Base-by-base conservation (phyloP, 1,284 basidiomycete genomes). In the Cryptococcus sp. region DNA sequence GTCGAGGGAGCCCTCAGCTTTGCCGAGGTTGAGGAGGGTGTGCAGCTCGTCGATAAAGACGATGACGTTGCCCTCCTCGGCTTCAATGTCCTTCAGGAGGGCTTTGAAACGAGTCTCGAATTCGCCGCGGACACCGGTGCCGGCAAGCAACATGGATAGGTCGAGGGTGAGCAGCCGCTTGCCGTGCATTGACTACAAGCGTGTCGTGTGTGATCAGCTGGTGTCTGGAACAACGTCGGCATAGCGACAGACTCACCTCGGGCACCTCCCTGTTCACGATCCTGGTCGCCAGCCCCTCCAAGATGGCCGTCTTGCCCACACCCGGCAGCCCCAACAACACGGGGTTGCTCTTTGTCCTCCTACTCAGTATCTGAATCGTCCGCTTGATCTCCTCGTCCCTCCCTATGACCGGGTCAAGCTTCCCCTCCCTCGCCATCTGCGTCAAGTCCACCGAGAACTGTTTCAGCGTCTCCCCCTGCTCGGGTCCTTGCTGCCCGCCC, bases 51-150 rank as follows among this genome's bases (percentile, higher is more conserved):
- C 91, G 56, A 94, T 91, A 74, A 94, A 94, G 69, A 87, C 87
- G 45, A 93, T 92, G 6, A 79, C 73, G 16, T 79, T 58, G 38
- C 81, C 63, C 59, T 85, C 85, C 77, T 89, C 85, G 13, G 87
- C 88, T 68, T 94, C 89, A 58, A 96, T 92, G 69, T 96, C 92
- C 42, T 83, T 83, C 28, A 95, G 80, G 6, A 94, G 79, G 0
- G 84, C 85, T 72, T 91, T 92, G 82, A 95, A 92, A 67, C 91
- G 91, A 72, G 90, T 89, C 67, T 96, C 92, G 59, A 95, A 95
- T 60, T 90, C 86, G 1, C 92, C 93, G 35, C 91, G 84, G 47
- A 94, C 87, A 0, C 89, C 90, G 0, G 91, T 89, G 3, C 91
- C 91, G 13, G 88, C 89, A 77, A 95, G 83, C 23, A 94, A 83